Evolutionary conservation across 371 early-diverging fungal genomes (phyloP).

Genomic region (Entomophthora muscae): DNA sequence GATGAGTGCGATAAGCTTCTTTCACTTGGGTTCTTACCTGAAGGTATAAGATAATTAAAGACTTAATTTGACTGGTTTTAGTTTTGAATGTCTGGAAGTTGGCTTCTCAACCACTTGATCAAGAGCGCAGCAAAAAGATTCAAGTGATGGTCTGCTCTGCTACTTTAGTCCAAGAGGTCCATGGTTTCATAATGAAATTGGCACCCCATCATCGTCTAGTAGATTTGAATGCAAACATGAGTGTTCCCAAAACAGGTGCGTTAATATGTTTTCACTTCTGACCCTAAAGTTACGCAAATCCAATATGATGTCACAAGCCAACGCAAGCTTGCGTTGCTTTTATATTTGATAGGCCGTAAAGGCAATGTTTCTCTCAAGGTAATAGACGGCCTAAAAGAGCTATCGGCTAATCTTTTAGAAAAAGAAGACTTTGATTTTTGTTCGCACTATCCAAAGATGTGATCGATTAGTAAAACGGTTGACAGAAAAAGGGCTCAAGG

Average conservation of each 20-base stretch:
- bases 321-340: neutral
- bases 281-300: constrained; percentile 8
- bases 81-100: constrained; percentile 2
- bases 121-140: neutral
- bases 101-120: neutral
- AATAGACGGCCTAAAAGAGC: neutral
- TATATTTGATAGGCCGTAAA: constrained; percentile 3
- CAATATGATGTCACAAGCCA: neutral
- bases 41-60: neutral
- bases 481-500: neutral
- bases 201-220: constrained; percentile 7
- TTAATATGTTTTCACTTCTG: neutral
- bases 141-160: constrained; percentile 8
- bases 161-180: constrained; percentile 4
- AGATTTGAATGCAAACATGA: constrained; percentile 6
- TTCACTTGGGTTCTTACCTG: neutral
- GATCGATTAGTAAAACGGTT: neutral
- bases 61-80: neutral
- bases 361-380: constrained; percentile 9
- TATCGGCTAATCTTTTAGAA: neutral
- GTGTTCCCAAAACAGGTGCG: constrained; percentile 5
- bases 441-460: constrained; percentile 6
- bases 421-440: constrained; percentile 4
- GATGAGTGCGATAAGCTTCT: constrained; percentile 9
- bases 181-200: constrained; percentile 4